Evolutionary conservation across 208 protist species (phyloP).

Genomic region (Acanthamoeba healyi): DNA sequence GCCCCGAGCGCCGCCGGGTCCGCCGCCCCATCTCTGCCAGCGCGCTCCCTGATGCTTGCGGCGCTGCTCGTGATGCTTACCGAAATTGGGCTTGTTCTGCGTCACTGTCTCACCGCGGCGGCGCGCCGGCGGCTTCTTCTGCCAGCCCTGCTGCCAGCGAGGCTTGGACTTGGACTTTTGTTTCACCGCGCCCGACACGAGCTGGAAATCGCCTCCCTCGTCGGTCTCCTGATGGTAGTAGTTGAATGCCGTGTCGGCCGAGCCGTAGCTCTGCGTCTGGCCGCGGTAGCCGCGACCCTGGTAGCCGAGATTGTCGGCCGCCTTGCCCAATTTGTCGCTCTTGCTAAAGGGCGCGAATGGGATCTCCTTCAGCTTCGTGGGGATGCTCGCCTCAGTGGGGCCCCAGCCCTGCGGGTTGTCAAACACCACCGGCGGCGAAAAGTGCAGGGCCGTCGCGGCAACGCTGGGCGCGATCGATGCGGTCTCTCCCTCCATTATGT

Average conservation of each 20-base stretch:
- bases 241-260: slow-evolving; percentile 3
- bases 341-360: slow-evolving; percentile 87
- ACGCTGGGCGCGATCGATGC: neutral
- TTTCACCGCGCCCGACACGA: slow-evolving; percentile 1
- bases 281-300: neutral
- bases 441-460: slow-evolving; percentile 2
- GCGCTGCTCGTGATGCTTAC: slow-evolving; percentile 61
- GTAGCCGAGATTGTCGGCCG: slow-evolving; percentile 80
- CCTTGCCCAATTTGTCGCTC: slow-evolving; percentile 84
- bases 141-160: slow-evolving; percentile 38
- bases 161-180: slow-evolving; percentile 51
- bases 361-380: slow-evolving; percentile 81
- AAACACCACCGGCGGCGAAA: slow-evolving; percentile 9
- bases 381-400: slow-evolving; percentile 71
- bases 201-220: slow-evolving; percentile 67
- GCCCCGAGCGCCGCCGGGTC: neutral
- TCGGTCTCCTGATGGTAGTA: slow-evolving; percentile 61
- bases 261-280: slow-evolving; percentile 19
- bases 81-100: slow-evolving; percentile 73
- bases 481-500: slow-evolving; percentile 9
- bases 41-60: slow-evolving; percentile 20
- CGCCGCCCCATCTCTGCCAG: slow-evolving; percentile 61
- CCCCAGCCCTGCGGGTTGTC: slow-evolving; percentile 84
- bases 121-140: neutral
- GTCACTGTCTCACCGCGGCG: slow-evolving; percentile 29